Evolutionary conservation across 2,329 filamentous ascomycete species (phyloP).

Genomic region (Blastomyces gilchristii): DNA sequence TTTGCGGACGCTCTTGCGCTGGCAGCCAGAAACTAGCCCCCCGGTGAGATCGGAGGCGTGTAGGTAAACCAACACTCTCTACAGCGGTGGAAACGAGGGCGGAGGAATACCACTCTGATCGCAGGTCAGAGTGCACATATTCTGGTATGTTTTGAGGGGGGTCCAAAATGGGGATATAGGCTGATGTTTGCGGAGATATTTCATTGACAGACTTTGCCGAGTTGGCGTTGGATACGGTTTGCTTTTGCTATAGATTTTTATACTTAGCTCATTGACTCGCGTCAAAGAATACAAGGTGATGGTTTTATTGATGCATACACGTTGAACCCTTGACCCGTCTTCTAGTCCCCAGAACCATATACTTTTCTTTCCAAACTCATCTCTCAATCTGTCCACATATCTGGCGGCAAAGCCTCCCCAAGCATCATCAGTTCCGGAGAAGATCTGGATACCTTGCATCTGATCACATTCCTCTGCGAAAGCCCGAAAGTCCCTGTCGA

Average conservation of each 20-base stretch:
- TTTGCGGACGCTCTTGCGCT: constrained; percentile 57
- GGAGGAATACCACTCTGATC: constrained; percentile 68
- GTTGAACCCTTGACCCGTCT: constrained; percentile 45
- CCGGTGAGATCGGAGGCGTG: constrained; percentile 42
- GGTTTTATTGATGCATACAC: constrained; percentile 35
- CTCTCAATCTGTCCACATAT: constrained; percentile 67
- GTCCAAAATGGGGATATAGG: constrained; percentile 65
- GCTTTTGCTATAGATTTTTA: constrained; percentile 38
- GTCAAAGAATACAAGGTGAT: background rate
- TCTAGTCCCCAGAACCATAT: constrained; percentile 84
- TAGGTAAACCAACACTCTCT: constrained; percentile 68
- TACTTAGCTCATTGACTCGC: constrained; percentile 6
- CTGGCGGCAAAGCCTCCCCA: constrained; percentile 68
- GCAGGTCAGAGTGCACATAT: constrained; percentile 50
- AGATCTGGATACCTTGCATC: constrained; percentile 75
- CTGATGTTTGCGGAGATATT: constrained; percentile 59
- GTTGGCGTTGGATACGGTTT: constrained; percentile 59
- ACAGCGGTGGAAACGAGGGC: constrained; percentile 65
- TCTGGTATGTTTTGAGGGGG: constrained; percentile 47
- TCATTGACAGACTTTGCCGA: constrained; percentile 60
- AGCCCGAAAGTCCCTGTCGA: constrained; percentile 80
- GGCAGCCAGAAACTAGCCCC: constrained; percentile 41
- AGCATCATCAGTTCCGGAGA: constrained; percentile 62
- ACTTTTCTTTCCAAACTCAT: constrained; percentile 81
- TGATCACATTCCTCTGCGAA: constrained; percentile 92